Evolutionary conservation across 208 protist species (phyloP), one percentile per base, ranked within the genome.

Genomic region (Endotrypanum monterogeii): DNA sequence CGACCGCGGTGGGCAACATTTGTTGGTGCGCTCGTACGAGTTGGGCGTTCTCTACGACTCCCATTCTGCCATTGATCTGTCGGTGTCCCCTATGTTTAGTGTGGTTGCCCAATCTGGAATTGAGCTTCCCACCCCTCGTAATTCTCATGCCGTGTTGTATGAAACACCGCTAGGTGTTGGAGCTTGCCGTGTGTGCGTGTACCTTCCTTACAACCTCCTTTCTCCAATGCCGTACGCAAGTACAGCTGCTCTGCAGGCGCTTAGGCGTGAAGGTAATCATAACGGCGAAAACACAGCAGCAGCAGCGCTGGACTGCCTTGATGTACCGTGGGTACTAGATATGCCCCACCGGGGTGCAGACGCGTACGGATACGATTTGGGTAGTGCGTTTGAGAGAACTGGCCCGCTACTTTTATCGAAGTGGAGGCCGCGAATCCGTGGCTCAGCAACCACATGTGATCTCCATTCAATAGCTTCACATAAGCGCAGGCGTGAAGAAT

Each of bases 301-400:
- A 35, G 60, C 23, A n/a, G 23, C 35, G 48, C 23, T 87, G 58
- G 87, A 61, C 57, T 70, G 70, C 11, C 51, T 67, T 25, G 89
- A 96, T 73, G 69, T 91, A 14, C 92, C 92, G 54, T 96, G 92
- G 92, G 88, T 92, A 39, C 52, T 94, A n/a, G 92, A 96, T 72
- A 62, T 89, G 41, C 92, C 88, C 16, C 92, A 94, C 73, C 30
- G 74, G 9, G 89, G 91, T 3, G n/a, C 5, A 2, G 91, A 96
- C 69, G 68, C 76, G 25, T 78, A 89, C 39, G 89, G 85, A 5
- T 73, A 56, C 35, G 70, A 74, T 1, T 63, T 87, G 1, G 79
- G 80, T 11, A 79, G 82, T 30, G 87, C 83, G 3, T 73, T 91
- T 32, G 41, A 32, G 8, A 60, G 18, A 16, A 68, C 32, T 23